Base-by-base conservation (phyloP, 148 eudicot genomes). In the Rhododendron molle region DNA sequence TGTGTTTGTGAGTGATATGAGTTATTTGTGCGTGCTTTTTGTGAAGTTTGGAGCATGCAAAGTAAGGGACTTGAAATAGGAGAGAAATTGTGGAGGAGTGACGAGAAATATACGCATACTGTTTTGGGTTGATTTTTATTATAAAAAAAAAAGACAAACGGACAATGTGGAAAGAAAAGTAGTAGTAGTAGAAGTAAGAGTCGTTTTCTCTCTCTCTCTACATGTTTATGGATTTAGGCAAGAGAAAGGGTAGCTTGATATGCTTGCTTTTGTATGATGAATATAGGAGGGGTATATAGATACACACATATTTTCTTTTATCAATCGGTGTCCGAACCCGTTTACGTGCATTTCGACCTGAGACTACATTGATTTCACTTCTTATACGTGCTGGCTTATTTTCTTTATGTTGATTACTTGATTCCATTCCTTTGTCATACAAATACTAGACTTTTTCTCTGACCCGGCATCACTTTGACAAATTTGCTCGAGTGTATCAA, bases 11-110 rank as follows among this genome's bases (percentile, higher is more conserved):
- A 81, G 50, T 85, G 89, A 58, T 88, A 80, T 69, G 85, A 60
- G 85, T 78, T 67, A 30, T 82, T 21, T 84, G 50, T 86, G 50
- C 20, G 81, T 46, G 65, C 46, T 6, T 23, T 65, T 83, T 77
- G 86, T 5, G 83, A 44, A 60, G 80, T 84, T 67, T 85, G 71
- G 84, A 85, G 86, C 92, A 90, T 90, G 92, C 90, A 88, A 90
- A 88, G 73, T 38, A 13, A 56, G 85, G 56, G 67, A 13, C 38
- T 58, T 47, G 34, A 76, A 84, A 81, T 46, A 28, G 47, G 30
- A 46, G 60, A 77, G 78, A 74, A 26, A 82, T 74, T 43, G 40
- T 23, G 84, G 52, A 43, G 40, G 72, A 28, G 82, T 58, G 58
- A 81, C 43, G 67, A 43, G 46, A 85, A 65, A 84, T 60, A 72